These are phyloP conservation scores for Russula foetens DNA, from an alignment of 768 basidiomycete genomes.

Conservation along the genomic window DNA sequence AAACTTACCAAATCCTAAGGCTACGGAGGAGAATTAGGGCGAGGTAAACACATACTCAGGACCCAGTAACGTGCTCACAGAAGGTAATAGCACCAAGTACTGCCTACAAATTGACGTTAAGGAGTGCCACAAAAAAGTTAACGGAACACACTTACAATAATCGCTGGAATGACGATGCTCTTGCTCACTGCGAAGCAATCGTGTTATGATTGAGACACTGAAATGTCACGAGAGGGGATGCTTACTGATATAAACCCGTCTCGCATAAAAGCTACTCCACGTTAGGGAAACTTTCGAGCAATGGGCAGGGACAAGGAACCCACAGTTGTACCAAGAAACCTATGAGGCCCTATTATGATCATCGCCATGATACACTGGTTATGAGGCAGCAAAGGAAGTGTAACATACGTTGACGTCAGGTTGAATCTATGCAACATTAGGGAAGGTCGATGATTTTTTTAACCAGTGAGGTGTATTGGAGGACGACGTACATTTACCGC, in stretches of 20 bases:
- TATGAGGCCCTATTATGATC: background rate
- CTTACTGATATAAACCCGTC: background rate
- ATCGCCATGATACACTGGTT: background rate
- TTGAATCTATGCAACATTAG: background rate
- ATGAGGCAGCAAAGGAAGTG: background rate
- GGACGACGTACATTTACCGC: constrained; percentile 19
- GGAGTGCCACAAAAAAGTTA: background rate
- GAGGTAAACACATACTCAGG: background rate
- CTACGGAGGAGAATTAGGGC: constrained; percentile 1
- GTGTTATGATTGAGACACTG: background rate
- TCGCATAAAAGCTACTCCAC: background rate
- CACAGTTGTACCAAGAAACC: background rate
- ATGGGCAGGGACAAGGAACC: background rate
- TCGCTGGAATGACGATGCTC: background rate
- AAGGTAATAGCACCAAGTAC: constrained; percentile 35
- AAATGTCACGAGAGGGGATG: background rate
- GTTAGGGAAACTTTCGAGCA: background rate
- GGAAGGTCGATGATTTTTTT: constrained; percentile 19
- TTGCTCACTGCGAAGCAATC: background rate
- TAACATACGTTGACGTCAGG: background rate
- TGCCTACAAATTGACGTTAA: constrained; percentile 9
- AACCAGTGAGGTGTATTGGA: background rate
- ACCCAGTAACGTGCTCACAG: constrained; percentile 25
- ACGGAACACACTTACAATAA: background rate
- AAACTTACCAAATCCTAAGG: constrained; percentile 21